Percentiles rank a stretch among this genome's conserved stretches.
These are phyloP conservation scores for Thermomyces lanuginosus DNA, from an alignment of 2,329 filamentous ascomycete genomes.

Conservation along the genomic window DNA sequence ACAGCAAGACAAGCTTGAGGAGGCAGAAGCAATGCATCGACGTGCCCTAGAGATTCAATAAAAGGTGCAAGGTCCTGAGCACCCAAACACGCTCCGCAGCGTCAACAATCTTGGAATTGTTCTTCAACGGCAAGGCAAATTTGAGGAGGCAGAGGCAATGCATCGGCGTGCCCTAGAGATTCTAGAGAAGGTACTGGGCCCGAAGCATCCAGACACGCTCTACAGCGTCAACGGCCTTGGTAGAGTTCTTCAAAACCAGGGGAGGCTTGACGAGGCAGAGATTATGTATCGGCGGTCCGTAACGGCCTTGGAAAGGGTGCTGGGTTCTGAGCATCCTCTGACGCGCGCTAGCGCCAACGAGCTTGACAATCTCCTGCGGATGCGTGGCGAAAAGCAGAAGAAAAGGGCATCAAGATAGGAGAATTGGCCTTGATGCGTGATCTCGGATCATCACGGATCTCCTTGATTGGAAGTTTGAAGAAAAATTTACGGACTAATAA, in stretches of 20 bases:
- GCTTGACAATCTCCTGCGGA: too few species aligned
- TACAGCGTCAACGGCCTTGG: conserved; percentile 6
- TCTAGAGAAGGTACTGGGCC: conserved; percentile 5
- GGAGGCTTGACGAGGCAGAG: conserved; percentile 1
- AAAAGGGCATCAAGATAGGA: too few species aligned
- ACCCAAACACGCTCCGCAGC: conserved; percentile 9
- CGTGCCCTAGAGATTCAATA: conserved; percentile 3
- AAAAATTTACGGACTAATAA: too few species aligned
- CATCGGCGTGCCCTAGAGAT: conserved; percentile 2
- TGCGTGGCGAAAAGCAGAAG: too few species aligned
- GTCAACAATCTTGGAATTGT: conserved; percentile 7
- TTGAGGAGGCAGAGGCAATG: background rate
- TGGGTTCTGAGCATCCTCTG: too few species aligned
- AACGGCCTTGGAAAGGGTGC: too few species aligned
- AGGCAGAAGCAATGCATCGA: background rate
- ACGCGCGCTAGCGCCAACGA: too few species aligned
- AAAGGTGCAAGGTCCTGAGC: conserved; percentile 7
- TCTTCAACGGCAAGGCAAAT: background rate
- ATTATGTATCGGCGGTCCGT: conserved; percentile 2
- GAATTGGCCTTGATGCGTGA: too few species aligned
- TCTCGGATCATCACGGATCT: too few species aligned
- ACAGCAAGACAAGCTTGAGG: background rate
- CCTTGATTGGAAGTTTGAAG: too few species aligned
- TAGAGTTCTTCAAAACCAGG: conserved; percentile 5
- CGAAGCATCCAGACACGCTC: conserved; percentile 9